A percentile compares a stretch with the other conserved stretches of the same genome.
Evolutionary conservation across 768 basidiomycete species (phyloP).

Genomic region (Tricholoma furcatifolium): DNA sequence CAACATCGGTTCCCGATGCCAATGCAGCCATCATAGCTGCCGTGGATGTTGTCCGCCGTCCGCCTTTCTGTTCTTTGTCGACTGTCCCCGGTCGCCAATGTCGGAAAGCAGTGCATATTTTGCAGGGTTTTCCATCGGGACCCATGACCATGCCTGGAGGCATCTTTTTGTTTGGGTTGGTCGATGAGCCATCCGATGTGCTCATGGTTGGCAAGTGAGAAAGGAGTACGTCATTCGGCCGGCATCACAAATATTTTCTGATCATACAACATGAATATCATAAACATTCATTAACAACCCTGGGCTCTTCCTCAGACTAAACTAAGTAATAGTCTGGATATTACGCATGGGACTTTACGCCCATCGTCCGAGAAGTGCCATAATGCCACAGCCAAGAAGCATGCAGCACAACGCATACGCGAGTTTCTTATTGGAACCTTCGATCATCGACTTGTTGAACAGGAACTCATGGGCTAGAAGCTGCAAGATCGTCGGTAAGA

Average conservation of each 20-base stretch:
- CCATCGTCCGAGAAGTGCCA: conserved; percentile 91
- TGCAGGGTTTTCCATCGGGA: conserved; percentile 94
- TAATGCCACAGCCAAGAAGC: conserved; percentile 80
- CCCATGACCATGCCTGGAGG: conserved; percentile 88
- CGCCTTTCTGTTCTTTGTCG: conserved; percentile 20
- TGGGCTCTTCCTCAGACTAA: not conserved
- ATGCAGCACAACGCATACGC: conserved; percentile 75
- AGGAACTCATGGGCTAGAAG: conserved; percentile 94
- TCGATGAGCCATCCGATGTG: not conserved
- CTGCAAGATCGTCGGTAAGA: conserved; percentile 30
- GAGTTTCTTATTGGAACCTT: conserved; percentile 62
- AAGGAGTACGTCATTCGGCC: not conserved
- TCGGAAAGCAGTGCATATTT: conserved; percentile 82
- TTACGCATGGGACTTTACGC: conserved; percentile 46
- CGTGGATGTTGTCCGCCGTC: conserved; percentile 17
- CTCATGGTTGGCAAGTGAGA: conserved; percentile 6
- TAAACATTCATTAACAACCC: not conserved
- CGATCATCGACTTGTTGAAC: conserved; percentile 84
- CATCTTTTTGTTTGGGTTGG: conserved; percentile 26
- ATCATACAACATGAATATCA: too few relatives aligned
- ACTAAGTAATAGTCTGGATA: not conserved
- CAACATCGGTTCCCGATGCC: conserved; percentile 18
- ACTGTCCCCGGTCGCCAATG: conserved; percentile 54
- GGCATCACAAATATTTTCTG: not conserved
- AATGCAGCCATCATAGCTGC: conserved; percentile 28